Conservation (phyloP, 495 filamentous ascomycete species). For the Penicillium taxi region DNA sequence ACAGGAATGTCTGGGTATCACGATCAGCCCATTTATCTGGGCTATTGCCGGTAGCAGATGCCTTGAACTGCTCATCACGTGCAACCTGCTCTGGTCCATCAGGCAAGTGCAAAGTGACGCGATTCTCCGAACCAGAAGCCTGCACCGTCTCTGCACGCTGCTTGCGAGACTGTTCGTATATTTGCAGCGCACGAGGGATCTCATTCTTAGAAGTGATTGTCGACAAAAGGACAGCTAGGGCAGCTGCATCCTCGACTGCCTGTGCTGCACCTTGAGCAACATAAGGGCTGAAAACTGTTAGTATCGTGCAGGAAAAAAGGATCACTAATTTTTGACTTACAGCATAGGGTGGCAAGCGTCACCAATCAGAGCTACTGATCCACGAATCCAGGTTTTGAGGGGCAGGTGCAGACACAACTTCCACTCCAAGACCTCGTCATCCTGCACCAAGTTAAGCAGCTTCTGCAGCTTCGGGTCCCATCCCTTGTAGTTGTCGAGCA, state of each 20-base stretch:
- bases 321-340: conserved; percentile 12
- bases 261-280: conserved; percentile 47
- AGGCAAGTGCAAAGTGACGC: conserved; percentile 44
- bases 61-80: conserved; percentile 39
- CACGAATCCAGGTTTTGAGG: conserved; percentile 49
- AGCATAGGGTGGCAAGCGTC: conserved; percentile 66
- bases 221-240: conserved; percentile 41
- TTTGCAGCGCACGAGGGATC: conserved; percentile 33
- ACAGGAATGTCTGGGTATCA: conserved; percentile 36
- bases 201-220: conserved; percentile 31
- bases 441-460: conserved; percentile 32
- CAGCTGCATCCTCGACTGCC: conserved; percentile 49
- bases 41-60: conserved; percentile 28
- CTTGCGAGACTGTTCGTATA: conserved; percentile 44
- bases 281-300: conserved; percentile 26
- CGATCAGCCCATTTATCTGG: conserved; percentile 46
- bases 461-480: conserved; percentile 32
- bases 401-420: conserved; percentile 51
- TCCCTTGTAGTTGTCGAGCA: conserved; percentile 34
- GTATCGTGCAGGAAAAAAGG: background rate
- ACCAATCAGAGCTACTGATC: conserved; percentile 54
- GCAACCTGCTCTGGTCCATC: conserved; percentile 46
- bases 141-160: conserved; percentile 45
- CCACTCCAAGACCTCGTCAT: conserved; percentile 56
- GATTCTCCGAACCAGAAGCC: conserved; percentile 42